phyloP scores from a whole-genome alignment of 345 rosid genomes.

The Boechera retrofracta region DNA sequence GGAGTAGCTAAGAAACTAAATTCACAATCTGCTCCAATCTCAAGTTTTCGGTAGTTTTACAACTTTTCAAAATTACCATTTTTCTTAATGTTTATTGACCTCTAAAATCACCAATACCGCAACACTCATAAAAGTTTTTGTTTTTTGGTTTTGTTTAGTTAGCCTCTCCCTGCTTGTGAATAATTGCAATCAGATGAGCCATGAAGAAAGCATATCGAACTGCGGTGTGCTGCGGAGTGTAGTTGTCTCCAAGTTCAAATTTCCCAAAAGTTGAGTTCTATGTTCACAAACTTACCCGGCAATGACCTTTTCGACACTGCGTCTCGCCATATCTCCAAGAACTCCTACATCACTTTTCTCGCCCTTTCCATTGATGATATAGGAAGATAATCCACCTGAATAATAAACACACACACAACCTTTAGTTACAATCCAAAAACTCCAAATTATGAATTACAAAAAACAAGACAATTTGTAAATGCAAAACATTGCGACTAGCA shows the following conservation, averaged over 20 bases:
- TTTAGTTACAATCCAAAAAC: neutral
- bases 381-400: conserved; percentile 88
- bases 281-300: conserved; percentile 68
- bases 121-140: neutral
- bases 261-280: conserved; percentile 66
- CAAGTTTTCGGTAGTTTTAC: neutral
- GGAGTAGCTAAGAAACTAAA: too few species aligned
- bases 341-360: conserved; percentile 71
- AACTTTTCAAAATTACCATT: neutral
- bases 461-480: neutral
- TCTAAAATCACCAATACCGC: neutral
- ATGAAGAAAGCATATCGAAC: conserved; percentile 70
- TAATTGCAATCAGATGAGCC: conserved; percentile 66
- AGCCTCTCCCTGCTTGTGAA: conserved; percentile 41
- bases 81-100: neutral
- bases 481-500: too few species aligned
- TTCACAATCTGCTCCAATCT: too few species aligned
- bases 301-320: conserved; percentile 67
- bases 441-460: neutral
- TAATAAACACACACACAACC: neutral
- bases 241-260: conserved; percentile 69
- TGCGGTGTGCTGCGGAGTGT: conserved; percentile 74
- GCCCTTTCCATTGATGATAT: conserved; percentile 76
- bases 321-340: conserved; percentile 75
- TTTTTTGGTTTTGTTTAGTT: neutral